phyloP scores from a whole-genome alignment of 495 filamentous ascomycete species.

The Hamigera avellanea region DNA sequence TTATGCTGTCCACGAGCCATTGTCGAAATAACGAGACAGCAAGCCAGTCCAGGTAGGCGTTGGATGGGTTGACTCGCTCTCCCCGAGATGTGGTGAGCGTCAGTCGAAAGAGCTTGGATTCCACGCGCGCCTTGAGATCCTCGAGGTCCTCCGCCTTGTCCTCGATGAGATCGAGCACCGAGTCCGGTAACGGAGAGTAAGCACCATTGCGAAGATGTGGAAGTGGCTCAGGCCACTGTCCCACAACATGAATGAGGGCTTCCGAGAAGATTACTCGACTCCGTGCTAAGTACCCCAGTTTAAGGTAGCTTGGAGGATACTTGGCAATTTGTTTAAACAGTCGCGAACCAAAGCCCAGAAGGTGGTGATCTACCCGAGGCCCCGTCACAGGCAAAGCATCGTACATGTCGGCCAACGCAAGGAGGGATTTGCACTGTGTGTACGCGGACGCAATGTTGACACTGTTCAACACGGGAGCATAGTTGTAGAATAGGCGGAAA shows the following conservation, averaged over 20 bases:
- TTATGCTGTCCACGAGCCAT: conserved; percentile 81
- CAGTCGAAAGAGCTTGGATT: conserved; percentile 69
- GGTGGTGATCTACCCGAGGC: conserved; percentile 82
- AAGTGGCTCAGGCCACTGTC: conserved; percentile 75
- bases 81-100: conserved; percentile 67
- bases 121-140: conserved; percentile 52
- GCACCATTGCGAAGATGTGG: conserved; percentile 57
- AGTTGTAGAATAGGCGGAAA: conserved; percentile 88
- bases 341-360: conserved; percentile 77
- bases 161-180: conserved; percentile 77
- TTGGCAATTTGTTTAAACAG: conserved; percentile 92
- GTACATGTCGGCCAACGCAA: conserved; percentile 80
- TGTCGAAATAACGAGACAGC: conserved; percentile 75
- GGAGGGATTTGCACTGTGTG: conserved; percentile 78
- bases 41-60: conserved; percentile 77
- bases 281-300: conserved; percentile 74
- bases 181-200: conserved; percentile 46
- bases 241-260: conserved; percentile 82
- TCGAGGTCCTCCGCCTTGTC: conserved; percentile 82
- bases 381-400: conserved; percentile 81
- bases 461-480: conserved; percentile 64
- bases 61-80: conserved; percentile 66
- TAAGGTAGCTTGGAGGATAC: conserved; percentile 83
- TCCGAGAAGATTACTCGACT: conserved; percentile 82
- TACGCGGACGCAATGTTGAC: conserved; percentile 86